Conservation (phyloP, 2,329 filamentous ascomycete genomes). For the Cytospora piceicola region DNA sequence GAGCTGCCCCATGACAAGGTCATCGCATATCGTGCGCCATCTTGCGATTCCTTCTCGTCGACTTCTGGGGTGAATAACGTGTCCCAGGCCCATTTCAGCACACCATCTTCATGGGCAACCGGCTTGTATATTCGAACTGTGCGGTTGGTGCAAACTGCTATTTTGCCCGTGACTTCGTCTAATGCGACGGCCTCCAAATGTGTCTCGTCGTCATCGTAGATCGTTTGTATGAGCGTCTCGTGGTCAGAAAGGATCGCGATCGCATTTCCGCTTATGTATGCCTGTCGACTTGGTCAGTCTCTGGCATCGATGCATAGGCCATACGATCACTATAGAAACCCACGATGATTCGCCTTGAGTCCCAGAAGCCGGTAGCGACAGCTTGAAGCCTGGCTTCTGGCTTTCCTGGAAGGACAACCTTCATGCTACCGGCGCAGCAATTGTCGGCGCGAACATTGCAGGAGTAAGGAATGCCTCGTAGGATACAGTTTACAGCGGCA, state of each 20-base stretch:
- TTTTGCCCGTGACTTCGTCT: constrained; percentile 82
- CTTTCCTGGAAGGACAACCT: constrained; percentile 53
- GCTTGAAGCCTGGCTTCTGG: constrained; percentile 53
- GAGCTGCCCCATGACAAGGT: constrained; percentile 83
- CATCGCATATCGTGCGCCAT: constrained; percentile 44
- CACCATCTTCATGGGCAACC: constrained; percentile 69
- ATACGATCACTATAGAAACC: constrained; percentile 32
- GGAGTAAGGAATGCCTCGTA: not conserved
- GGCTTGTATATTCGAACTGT: constrained; percentile 80
- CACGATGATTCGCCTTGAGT: constrained; percentile 43
- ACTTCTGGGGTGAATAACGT: constrained; percentile 55
- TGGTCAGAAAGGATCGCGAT: constrained; percentile 81
- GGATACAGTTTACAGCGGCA: not conserved
- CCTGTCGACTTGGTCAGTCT: constrained; percentile 53
- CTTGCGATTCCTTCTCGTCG: constrained; percentile 32
- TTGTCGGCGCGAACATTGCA: constrained; percentile 25
- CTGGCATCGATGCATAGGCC: not conserved
- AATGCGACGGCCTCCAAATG: constrained; percentile 75
- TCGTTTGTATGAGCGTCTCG: constrained; percentile 79
- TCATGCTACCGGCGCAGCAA: constrained; percentile 44
- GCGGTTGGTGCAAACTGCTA: constrained; percentile 72
- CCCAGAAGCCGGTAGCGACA: constrained; percentile 52
- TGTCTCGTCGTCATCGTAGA: constrained; percentile 78
- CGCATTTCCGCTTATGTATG: constrained; percentile 87
- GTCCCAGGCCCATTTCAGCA: constrained; percentile 72